These are phyloP conservation scores for Mrakia frigida DNA, from an alignment of 768 basidiomycete genomes.

Conservation along the genomic window DNA sequence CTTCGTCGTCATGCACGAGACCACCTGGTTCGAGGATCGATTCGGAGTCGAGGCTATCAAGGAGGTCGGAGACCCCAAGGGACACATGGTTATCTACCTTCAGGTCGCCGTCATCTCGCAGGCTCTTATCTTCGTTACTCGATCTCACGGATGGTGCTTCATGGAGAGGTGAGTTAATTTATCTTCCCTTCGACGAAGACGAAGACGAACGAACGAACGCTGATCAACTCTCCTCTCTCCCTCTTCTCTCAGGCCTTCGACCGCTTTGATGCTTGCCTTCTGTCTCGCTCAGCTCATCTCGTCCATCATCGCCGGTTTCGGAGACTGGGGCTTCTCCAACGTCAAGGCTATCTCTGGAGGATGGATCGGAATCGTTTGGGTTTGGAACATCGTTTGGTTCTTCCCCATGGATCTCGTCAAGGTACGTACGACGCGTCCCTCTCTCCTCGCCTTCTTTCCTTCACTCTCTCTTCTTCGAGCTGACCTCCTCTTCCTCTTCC, in stretches of 20 bases:
- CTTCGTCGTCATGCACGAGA: constrained; percentile 76
- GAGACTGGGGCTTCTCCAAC: constrained; percentile 87
- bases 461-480: no score
- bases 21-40: constrained; percentile 79
- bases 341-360: constrained; percentile 75
- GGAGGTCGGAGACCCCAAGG: constrained; percentile 53
- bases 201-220: not conserved
- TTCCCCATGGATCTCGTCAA: constrained; percentile 91
- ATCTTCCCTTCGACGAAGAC: not conserved
- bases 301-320: constrained; percentile 91
- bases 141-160: constrained; percentile 92
- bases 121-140: constrained; percentile 92
- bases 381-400: constrained; percentile 78
- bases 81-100: constrained; percentile 46
- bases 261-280: constrained; percentile 84
- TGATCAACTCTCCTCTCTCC: not conserved
- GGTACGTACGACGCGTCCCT: no score
- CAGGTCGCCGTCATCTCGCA: constrained; percentile 95
- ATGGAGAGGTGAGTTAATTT: constrained; percentile 60
- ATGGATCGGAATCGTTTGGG: constrained; percentile 97
- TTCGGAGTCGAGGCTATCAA: constrained; percentile 64
- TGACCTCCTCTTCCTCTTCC: no score
- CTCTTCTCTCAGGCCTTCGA: constrained; percentile 54
- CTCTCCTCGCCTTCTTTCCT: no score
- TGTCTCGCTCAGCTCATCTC: constrained; percentile 88